phyloP scores from a whole-genome alignment of 352 stramenopile genomes.

The Globisporangium camurandrum region DNA sequence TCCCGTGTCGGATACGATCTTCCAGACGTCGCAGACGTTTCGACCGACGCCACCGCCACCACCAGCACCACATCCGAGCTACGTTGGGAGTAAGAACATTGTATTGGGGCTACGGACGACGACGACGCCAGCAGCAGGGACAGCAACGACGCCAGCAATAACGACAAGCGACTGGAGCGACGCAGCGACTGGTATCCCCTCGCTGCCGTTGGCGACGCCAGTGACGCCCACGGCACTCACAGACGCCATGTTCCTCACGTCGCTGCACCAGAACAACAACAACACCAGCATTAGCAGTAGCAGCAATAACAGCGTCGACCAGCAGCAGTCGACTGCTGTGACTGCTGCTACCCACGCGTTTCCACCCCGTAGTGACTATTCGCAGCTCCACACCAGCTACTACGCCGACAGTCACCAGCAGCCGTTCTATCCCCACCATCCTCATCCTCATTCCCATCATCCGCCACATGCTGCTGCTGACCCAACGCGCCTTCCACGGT shows the following conservation, averaged over 20 bases:
- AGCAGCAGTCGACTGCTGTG: too few species aligned
- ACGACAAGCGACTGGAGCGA: slow-evolving; percentile 8
- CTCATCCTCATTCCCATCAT: too few species aligned
- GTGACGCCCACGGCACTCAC: slow-evolving; percentile 17
- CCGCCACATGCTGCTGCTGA: background rate
- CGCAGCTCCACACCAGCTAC: too few species aligned
- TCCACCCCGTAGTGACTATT: too few species aligned
- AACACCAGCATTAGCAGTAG: slow-evolving; percentile 1
- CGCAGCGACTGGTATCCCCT: background rate
- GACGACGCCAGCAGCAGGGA: too few species aligned
- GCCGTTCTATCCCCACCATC: background rate
- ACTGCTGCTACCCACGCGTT: too few species aligned
- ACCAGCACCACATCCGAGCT: slow-evolving; percentile 10
- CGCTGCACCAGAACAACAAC: slow-evolving; percentile 22
- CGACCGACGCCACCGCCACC: slow-evolving; percentile 9
- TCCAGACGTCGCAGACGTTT: slow-evolving; percentile 30
- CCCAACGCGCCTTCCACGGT: slow-evolving; percentile 21
- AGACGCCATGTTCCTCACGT: slow-evolving; percentile 43
- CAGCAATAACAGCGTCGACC: background rate
- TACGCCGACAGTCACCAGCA: background rate
- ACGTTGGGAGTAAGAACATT: slow-evolving; percentile 14
- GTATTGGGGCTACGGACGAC: background rate
- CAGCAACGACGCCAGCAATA: too few species aligned
- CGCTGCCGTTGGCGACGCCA: slow-evolving; percentile 10
- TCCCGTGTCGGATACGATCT: slow-evolving; percentile 38